Evolutionary conservation across 106 monocot genomes (phyloP).

Genomic region (Acanthochlamys bracteata): DNA sequence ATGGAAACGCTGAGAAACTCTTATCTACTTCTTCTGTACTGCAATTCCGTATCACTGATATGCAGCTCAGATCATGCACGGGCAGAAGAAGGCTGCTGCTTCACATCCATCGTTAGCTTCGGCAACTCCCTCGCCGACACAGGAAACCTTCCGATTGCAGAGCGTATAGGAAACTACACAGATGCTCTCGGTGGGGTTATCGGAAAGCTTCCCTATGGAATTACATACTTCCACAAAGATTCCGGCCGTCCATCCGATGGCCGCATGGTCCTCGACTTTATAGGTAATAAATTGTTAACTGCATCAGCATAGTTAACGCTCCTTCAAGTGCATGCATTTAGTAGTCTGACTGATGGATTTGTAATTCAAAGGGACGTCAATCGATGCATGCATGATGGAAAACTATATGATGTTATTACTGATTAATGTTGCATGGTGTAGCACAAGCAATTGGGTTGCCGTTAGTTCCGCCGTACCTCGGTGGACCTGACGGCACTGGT

Average conservation of each 20-base stretch:
- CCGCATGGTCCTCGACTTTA: conserved; percentile 27
- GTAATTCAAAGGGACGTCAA: no score
- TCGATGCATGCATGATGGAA: no score
- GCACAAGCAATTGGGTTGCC: conserved; percentile 14
- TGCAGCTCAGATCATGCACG: no score
- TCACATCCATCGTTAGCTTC: conserved; percentile 34
- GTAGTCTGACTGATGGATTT: neutral
- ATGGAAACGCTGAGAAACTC: no score
- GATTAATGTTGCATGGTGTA: neutral
- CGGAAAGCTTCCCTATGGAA: conserved; percentile 23
- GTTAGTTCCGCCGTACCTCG: conserved; percentile 14
- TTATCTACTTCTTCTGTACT: no score
- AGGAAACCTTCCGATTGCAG: conserved; percentile 20
- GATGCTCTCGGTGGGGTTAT: neutral
- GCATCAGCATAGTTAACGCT: no score
- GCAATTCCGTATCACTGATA: no score
- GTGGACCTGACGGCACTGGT: neutral
- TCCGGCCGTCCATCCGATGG: conserved; percentile 44
- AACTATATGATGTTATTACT: no score
- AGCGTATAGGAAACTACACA: neutral
- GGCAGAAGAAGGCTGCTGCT: neutral
- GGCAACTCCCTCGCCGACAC: conserved; percentile 53
- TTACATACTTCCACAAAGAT: conserved; percentile 31
- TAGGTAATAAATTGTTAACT: conserved; percentile 4
- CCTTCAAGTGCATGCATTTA: no score